Evolutionary conservation across 2,329 filamentous ascomycete species (phyloP).

Genomic region (Fusarium sp.): DNA sequence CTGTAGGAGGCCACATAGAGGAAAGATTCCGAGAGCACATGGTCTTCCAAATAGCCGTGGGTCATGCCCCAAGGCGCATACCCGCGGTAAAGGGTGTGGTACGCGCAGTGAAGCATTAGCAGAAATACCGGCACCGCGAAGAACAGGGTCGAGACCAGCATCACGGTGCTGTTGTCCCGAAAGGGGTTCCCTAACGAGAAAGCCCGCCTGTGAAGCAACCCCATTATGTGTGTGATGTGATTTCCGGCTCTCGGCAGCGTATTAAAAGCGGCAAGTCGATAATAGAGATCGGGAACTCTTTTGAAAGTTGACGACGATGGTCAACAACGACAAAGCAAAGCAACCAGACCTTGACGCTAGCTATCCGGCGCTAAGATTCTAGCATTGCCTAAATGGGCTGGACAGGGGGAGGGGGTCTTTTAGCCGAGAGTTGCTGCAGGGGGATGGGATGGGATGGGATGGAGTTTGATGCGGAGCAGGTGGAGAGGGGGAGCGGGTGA

Average conservation of each 20-base stretch:
- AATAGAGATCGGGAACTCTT: background rate
- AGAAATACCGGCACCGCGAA: conserved; percentile 23
- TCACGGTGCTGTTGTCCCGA: conserved; percentile 3
- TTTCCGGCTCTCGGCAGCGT: background rate
- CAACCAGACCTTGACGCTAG: background rate
- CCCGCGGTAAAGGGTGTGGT: conserved; percentile 17
- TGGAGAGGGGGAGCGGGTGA: background rate
- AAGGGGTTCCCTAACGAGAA: conserved; percentile 1
- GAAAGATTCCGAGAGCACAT: background rate
- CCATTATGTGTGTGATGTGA: conserved; percentile 21
- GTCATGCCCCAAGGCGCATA: conserved; percentile 14
- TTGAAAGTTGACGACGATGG: background rate
- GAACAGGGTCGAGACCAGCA: conserved; percentile 27
- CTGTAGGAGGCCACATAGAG: conserved; percentile 64
- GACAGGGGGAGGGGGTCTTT: background rate
- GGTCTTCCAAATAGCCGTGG: conserved; percentile 8
- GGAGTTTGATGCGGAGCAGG: background rate
- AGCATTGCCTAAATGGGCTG: background rate
- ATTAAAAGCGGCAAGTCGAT: background rate
- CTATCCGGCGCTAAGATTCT: background rate
- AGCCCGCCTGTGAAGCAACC: conserved; percentile 9
- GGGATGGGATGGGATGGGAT: background rate
- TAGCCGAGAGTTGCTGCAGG: background rate
- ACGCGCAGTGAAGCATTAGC: conserved; percentile 32
- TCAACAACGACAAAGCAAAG: background rate